Percentiles rank a stretch among this genome's conserved stretches.
phyloP scores from a whole-genome alignment of 257 asterid genomes.

The Sherardia arvensis region DNA sequence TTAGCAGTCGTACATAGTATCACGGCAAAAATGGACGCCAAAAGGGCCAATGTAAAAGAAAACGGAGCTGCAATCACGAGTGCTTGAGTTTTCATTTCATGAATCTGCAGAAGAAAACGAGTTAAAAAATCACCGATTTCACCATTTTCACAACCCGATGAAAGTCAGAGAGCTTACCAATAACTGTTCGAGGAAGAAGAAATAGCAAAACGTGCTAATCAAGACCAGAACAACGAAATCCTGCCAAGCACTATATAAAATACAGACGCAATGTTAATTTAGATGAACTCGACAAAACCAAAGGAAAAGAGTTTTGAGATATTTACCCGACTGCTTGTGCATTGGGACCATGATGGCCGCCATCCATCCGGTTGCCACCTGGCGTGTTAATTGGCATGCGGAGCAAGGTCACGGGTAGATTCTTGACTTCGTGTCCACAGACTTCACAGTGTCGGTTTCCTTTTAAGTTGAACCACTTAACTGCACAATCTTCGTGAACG shows the following conservation, averaged over 20 bases:
- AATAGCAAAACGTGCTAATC: conserved; percentile 89
- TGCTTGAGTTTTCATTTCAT: conserved; percentile 52
- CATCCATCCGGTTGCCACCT: conserved; percentile 27
- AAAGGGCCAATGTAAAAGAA: conserved; percentile 66
- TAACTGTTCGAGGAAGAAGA: conserved; percentile 92
- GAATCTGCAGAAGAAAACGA: conserved; percentile 30
- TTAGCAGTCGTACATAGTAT: conserved; percentile 37
- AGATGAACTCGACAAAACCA: conserved; percentile 4
- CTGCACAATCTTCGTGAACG: conserved; percentile 74
- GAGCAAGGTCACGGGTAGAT: conserved; percentile 79
- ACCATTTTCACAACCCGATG: background rate
- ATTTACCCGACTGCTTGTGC: conserved; percentile 33
- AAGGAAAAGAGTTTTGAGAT: background rate
- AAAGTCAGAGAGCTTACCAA: conserved; percentile 44
- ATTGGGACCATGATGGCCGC: conserved; percentile 20
- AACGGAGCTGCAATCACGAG: conserved; percentile 73
- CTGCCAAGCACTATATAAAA: conserved; percentile 98
- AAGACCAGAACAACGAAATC: conserved; percentile 93
- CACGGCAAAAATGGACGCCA: conserved; percentile 58
- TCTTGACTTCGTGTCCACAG: conserved; percentile 68
- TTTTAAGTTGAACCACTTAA: conserved; percentile 75
- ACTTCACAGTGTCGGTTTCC: conserved; percentile 69
- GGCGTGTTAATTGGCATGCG: conserved; percentile 38
- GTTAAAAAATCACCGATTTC: background rate
- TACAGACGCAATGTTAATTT: too few species aligned